Conservation (phyloP, 164 flowering plant species). For the Brasenia schreberi region DNA sequence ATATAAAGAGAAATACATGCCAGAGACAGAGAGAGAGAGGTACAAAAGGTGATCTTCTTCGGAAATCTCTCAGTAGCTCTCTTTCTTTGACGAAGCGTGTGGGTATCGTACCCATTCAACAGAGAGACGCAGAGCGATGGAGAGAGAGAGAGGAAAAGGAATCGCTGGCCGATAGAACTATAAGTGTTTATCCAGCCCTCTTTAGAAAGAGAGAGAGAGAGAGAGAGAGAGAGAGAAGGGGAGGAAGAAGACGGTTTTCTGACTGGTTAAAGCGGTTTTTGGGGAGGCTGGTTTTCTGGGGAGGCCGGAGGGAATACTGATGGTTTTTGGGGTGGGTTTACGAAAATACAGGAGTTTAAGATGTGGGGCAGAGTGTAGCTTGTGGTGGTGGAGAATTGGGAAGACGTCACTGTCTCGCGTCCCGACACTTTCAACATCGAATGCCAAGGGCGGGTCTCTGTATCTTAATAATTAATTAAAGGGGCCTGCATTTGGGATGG, state of each 20-base stretch:
- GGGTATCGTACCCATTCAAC: not conserved
- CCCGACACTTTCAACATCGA: constrained; percentile 24
- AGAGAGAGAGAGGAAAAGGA: not conserved
- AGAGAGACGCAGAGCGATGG: not conserved
- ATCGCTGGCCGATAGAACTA: not conserved
- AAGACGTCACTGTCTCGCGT: constrained; percentile 22
- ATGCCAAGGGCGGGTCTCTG: constrained; percentile 9
- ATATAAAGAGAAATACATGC: not conserved
- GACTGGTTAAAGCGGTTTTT: not conserved
- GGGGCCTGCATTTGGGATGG: not conserved
- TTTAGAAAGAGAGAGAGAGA: not conserved
- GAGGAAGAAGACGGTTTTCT: not conserved
- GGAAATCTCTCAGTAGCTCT: not conserved
- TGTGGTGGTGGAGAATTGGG: constrained; percentile 11
- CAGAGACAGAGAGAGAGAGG: not conserved
- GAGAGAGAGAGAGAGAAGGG: not conserved
- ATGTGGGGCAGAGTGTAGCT: constrained; percentile 25
- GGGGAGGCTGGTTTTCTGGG: not conserved
- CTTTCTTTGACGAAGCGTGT: not conserved
- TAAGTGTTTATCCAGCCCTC: not conserved
- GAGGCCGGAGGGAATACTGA: not conserved
- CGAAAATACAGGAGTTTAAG: not conserved
- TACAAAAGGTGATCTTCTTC: not conserved
- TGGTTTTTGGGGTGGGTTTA: not conserved
- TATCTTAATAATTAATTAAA: not conserved